These are phyloP conservation scores for Globisporangium lucens DNA, from an alignment of 352 stramenopile genomes.

Conservation along the genomic window DNA sequence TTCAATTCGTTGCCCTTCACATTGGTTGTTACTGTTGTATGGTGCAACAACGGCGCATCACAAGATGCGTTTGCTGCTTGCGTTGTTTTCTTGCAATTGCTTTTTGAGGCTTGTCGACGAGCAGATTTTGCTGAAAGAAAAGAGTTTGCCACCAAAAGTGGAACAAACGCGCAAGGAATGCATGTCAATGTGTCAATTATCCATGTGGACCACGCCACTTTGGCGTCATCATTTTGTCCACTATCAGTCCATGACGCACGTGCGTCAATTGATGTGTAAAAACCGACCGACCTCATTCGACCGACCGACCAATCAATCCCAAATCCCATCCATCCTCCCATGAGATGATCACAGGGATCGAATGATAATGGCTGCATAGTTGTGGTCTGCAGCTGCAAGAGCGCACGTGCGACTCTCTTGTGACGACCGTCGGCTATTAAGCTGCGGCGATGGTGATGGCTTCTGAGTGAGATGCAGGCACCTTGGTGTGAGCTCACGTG, in stretches of 20 bases:
- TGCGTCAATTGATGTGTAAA: neutral
- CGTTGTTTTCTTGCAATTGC: neutral
- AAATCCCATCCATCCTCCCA: neutral
- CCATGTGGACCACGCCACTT: neutral
- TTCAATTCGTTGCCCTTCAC: neutral
- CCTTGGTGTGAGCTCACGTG: neutral
- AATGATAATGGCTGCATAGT: neutral
- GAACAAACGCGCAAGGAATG: neutral
- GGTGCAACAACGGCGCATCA: constrained; percentile 1
- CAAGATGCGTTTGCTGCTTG: neutral
- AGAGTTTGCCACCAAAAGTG: neutral
- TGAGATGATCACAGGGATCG: neutral
- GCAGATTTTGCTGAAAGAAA: neutral
- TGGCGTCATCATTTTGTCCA: neutral
- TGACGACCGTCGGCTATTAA: neutral
- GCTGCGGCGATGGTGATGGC: neutral
- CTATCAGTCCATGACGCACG: neutral
- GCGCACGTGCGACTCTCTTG: neutral
- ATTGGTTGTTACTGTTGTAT: neutral
- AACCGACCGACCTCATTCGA: neutral
- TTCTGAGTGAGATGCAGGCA: neutral
- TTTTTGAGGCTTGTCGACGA: neutral
- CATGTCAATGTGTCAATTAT: constrained; percentile 11
- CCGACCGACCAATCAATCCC: neutral
- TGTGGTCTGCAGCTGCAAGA: neutral